Base-by-base conservation (phyloP, 352 stramenopile genomes). In the Globisporangium okanoganense region DNA sequence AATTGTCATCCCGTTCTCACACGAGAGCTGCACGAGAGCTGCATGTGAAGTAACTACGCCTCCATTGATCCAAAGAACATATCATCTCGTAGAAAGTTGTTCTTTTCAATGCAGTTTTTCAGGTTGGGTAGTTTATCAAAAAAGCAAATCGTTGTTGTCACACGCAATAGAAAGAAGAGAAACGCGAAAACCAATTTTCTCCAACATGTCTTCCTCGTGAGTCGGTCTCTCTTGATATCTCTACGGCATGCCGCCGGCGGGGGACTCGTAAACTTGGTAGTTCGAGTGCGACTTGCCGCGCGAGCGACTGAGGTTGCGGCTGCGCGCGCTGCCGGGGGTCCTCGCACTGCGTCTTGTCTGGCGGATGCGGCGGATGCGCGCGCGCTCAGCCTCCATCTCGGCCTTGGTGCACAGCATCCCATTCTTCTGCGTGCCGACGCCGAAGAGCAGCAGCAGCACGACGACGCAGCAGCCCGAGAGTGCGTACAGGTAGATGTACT, bases 341-440 rank as follows among this genome's bases (percentile, higher is more conserved):
- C 79, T 75, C 0, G 72, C 71, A 29, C 70, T 87, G 43, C 81
- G 81, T 13, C 81, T 70, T 56, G 76, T 82, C 18, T 68, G 64
- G 1, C 78, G 81, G 22, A 71, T 69, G 29, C 76, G 75, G n/a
- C 80, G 79, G 25, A 84, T 51, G 62, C 73, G 70, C 16, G 73
- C 64, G 16, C 78, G 77, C 57, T 90, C 81, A 3, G 64, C 66
- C 52, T 82, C 68, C 69, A 74, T 73, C 63, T 90, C 81, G 45
- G 64, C 61, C 64, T 85, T 84, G 16, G 81, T 89, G 66, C 81
- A 89, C 7, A 90, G 58, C 76, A 90, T 84, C 35, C 81, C 79
- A 57, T 87, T 88, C 63, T 76, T 76, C 47, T 73, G 71, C n/a
- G 76, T 85, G 18, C 75, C 76, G 18, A 78, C 74, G 1, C 77